Percentiles rank a stretch among this genome's conserved stretches.
These are phyloP conservation scores for Zizania palustris DNA, from an alignment of 202 grass and related monocot species.

Conservation along the genomic window DNA sequence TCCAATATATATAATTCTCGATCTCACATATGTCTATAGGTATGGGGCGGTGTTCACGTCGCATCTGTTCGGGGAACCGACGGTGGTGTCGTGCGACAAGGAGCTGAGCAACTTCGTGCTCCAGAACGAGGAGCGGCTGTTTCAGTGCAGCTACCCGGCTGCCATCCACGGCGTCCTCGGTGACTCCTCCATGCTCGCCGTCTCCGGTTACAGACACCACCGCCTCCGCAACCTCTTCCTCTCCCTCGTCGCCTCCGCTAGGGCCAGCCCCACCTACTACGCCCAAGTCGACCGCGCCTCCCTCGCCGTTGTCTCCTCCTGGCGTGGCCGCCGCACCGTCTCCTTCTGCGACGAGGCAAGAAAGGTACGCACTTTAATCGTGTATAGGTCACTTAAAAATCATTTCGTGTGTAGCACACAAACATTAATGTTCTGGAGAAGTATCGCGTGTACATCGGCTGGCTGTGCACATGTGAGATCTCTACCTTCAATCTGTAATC, in stretches of 20 bases:
- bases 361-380: conserved; percentile 24
- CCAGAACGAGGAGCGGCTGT: conserved; percentile 50
- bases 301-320: conserved; percentile 32
- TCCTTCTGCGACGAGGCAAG: conserved; percentile 43
- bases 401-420: too few relatives aligned
- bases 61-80: conserved; percentile 52
- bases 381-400: too few relatives aligned
- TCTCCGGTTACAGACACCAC: conserved; percentile 50
- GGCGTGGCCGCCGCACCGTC: conserved; percentile 30
- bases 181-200: conserved; percentile 36
- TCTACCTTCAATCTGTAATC: too few relatives aligned
- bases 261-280: conserved; percentile 21
- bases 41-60: conserved; percentile 62
- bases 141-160: conserved; percentile 51
- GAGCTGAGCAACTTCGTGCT: conserved; percentile 55
- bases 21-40: conserved; percentile 28
- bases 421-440: too few relatives aligned
- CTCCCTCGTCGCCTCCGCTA: conserved; percentile 37
- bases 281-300: conserved; percentile 35
- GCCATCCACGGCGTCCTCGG: conserved; percentile 45
- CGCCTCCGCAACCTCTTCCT: conserved; percentile 40
- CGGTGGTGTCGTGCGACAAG: conserved; percentile 58
- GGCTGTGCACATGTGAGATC: too few relatives aligned
- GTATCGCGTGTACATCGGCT: too few relatives aligned
- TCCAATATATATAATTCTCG: too few relatives aligned